These are phyloP conservation scores for Calycina marina DNA, from an alignment of 2,329 filamentous ascomycete species.

Conservation along the genomic window DNA sequence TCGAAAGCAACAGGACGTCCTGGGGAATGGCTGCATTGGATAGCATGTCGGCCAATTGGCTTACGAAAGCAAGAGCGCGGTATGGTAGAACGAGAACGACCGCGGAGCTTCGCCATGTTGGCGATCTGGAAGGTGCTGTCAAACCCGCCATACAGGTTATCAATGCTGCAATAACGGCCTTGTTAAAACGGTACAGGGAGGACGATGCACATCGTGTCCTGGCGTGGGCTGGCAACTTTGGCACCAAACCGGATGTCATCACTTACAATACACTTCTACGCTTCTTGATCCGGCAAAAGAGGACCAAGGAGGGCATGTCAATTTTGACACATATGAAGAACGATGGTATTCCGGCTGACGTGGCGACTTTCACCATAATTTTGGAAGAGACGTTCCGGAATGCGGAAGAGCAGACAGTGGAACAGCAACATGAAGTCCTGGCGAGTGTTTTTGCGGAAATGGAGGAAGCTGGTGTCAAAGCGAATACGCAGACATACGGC, in stretches of 20 bases:
- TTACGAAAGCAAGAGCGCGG: conserved; percentile 8
- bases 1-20: conserved; percentile 37
- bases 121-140: conserved; percentile 26
- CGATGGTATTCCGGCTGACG: conserved; percentile 40
- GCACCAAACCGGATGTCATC: conserved; percentile 30
- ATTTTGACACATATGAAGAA: conserved; percentile 45
- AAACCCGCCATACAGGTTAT: conserved; percentile 49
- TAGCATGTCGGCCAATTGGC: conserved; percentile 51
- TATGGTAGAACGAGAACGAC: conserved; percentile 9
- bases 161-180: conserved; percentile 54
- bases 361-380: conserved; percentile 60
- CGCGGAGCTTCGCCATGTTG: conserved; percentile 16
- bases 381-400: conserved; percentile 41
- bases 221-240: conserved; percentile 27
- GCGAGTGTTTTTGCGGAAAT: conserved; percentile 42
- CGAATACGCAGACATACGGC: conserved; percentile 50
- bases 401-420: conserved; percentile 26
- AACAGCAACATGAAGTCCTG: conserved; percentile 37
- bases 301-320: conserved; percentile 31
- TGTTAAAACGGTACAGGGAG: conserved; percentile 36
- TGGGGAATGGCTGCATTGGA: conserved; percentile 48
- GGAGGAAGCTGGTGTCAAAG: conserved; percentile 36
- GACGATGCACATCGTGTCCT: conserved; percentile 39
- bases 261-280: conserved; percentile 58
- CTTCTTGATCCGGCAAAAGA: conserved; percentile 36